phyloP scores from a whole-genome alignment of 2,329 filamentous ascomycete genomes.

The Fusarium sp. region DNA sequence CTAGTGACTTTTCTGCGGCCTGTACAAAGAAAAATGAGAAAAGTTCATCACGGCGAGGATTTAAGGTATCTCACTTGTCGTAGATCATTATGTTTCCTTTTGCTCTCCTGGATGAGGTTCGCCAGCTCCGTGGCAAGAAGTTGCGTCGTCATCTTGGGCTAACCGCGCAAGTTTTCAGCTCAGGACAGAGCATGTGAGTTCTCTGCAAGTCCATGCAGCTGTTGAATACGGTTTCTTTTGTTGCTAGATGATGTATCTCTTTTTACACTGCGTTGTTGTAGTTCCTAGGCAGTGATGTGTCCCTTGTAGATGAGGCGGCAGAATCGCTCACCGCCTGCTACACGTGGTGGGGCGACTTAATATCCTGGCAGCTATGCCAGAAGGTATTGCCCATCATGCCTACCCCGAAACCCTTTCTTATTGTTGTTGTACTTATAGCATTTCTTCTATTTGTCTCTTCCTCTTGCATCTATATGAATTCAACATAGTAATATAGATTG shows the following conservation, averaged over 20 bases:
- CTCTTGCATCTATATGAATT: background rate
- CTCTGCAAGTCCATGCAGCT: slow-evolving; percentile 45
- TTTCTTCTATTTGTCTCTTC: background rate
- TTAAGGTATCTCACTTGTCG: slow-evolving; percentile 70
- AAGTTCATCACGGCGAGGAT: background rate
- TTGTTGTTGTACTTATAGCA: background rate
- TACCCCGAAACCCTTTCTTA: background rate
- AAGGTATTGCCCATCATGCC: slow-evolving; percentile 18
- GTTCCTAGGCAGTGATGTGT: slow-evolving; percentile 45
- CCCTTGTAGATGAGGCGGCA: slow-evolving; percentile 47
- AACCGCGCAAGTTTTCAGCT: slow-evolving; percentile 37
- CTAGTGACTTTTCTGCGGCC: slow-evolving; percentile 93
- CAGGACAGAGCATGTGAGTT: slow-evolving; percentile 41
- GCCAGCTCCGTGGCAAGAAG: slow-evolving; percentile 87
- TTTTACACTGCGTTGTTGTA: slow-evolving; percentile 25
- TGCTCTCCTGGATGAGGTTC: slow-evolving; percentile 94
- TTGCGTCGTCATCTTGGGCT: slow-evolving; percentile 83
- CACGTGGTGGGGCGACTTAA: slow-evolving; percentile 34
- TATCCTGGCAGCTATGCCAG: slow-evolving; percentile 10
- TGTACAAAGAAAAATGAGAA: slow-evolving; percentile 49
- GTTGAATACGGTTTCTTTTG: slow-evolving; percentile 14
- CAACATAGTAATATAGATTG: background rate
- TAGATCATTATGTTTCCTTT: slow-evolving; percentile 91
- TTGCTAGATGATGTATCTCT: slow-evolving; percentile 33
- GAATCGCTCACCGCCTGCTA: slow-evolving; percentile 47